phyloP scores from a whole-genome alignment of 768 basidiomycete genomes.

The Termitomyces sp. region DNA sequence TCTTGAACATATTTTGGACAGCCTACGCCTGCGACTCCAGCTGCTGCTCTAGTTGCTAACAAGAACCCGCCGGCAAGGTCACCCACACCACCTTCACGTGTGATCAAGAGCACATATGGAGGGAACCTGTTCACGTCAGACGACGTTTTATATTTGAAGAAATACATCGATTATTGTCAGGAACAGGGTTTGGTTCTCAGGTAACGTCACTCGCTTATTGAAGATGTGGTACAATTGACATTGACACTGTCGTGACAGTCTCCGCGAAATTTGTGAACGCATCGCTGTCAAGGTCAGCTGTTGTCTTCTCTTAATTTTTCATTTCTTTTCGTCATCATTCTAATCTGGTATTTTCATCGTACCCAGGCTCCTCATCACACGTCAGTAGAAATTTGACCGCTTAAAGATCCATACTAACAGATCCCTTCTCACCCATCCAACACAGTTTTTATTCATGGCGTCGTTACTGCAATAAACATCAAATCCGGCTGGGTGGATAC shows the following conservation, averaged over 20 bases:
- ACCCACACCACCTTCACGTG: conserved; percentile 76
- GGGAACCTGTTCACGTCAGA: conserved; percentile 85
- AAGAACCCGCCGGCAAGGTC: conserved; percentile 69
- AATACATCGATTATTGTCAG: conserved; percentile 88
- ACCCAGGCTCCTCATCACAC: conserved; percentile 82
- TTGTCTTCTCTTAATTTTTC: background rate
- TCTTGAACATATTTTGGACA: conserved; percentile 17
- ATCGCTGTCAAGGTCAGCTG: conserved; percentile 70
- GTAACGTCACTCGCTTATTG: conserved; percentile 25
- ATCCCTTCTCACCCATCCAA: background rate
- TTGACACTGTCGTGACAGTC: conserved; percentile 23
- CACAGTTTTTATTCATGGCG: conserved; percentile 85
- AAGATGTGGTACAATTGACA: background rate
- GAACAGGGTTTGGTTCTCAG: conserved; percentile 82
- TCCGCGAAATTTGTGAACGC: conserved; percentile 84
- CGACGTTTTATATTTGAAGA: conserved; percentile 78
- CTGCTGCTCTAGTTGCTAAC: conserved; percentile 62
- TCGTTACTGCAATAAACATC: conserved; percentile 89
- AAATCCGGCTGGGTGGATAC: conserved; percentile 84
- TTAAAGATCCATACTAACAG: background rate
- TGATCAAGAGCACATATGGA: conserved; percentile 86
- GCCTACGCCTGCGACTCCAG: conserved; percentile 61
- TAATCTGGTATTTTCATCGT: conserved; percentile 5
- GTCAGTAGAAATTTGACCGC: conserved; percentile 32
- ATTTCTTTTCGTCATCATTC: background rate